Percentiles rank a stretch among this genome's conserved stretches.
phyloP scores from a whole-genome alignment of 2,329 filamentous ascomycete genomes.

The Cordyceps cateniannulata region DNA sequence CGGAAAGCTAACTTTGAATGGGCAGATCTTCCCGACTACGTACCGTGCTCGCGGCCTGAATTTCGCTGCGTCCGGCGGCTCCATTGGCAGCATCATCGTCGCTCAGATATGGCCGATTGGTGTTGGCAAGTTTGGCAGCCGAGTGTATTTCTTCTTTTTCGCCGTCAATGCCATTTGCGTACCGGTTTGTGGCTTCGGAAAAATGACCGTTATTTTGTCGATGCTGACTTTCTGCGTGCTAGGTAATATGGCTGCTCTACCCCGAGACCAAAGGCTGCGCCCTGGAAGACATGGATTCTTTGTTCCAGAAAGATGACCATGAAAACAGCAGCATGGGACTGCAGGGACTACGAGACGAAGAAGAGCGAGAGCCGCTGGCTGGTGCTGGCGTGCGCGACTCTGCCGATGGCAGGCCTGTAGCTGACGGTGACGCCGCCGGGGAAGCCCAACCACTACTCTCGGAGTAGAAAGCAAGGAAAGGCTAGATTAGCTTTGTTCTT shows the following conservation, averaged over 20 bases:
- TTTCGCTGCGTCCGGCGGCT: constrained; percentile 46
- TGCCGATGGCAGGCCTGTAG: background rate
- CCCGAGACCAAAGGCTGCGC: constrained; percentile 38
- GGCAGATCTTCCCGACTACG: constrained; percentile 50
- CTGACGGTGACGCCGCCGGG: too few relatives aligned
- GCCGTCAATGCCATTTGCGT: constrained; percentile 42
- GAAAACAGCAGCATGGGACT: background rate
- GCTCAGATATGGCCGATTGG: constrained; percentile 51
- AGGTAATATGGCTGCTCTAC: constrained; percentile 36
- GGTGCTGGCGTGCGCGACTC: too few relatives aligned
- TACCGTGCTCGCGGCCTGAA: constrained; percentile 51
- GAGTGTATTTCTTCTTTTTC: constrained; percentile 54
- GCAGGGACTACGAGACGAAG: background rate
- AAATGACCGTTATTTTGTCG: background rate
- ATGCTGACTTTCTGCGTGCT: background rate
- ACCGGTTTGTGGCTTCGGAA: constrained; percentile 26
- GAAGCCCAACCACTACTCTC: constrained; percentile 1
- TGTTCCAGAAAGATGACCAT: constrained; percentile 27
- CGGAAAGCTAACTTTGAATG: background rate
- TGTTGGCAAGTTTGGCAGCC: constrained; percentile 41
- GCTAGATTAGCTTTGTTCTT: background rate
- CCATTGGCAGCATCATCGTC: constrained; percentile 49
- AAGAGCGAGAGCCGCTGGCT: background rate
- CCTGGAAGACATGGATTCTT: constrained; percentile 38
- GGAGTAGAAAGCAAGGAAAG: background rate